Evolutionary conservation across 108 stramenopile genomes (phyloP), one percentile per base, ranked within the genome.

Genomic region (Skeletonema grethae): DNA sequence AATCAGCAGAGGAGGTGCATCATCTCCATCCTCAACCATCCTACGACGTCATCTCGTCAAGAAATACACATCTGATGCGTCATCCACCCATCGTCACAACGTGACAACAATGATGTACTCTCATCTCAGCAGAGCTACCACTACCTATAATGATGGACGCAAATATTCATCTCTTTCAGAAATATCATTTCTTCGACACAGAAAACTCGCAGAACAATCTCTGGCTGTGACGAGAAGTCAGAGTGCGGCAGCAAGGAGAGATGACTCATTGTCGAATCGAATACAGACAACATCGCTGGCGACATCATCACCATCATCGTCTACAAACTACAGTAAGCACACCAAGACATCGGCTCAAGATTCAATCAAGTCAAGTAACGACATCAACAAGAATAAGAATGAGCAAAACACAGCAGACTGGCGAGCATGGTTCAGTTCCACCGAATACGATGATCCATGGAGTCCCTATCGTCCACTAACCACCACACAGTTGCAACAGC

Each of bases 371-470:
- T 4, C 15, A 18, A 16, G 1, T 10, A 18, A 5, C 16, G 18
- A 46, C 9, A 46, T 16, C 46, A 46, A 46, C 16, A 46, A 7
- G 0, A 34, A 34, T 34, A 34, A 34, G 32, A 34, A 34, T 0
- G 7, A 36, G 34, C 31, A 38, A 16, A 31, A 13, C 39, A 18
- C 13, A 39, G 36, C 38, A 18, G 57, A 78, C 55, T 78, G 77
- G 77, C 59, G 70, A 71, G 70, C 70, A 45, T 61, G 59, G 65
- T 78, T 78, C 24, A 64, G 70, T 15, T 78, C 77, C 10, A 1
- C 2, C 35, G 70, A 78, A 5, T 78, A 71, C 39, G 77, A 78
- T 56, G 77, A 78, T 67, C 63, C 77, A 55, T 78, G 77, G 77
- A 78, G 77, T 45, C 50, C 77, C 20, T 64, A 67, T 46, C 46